phyloP scores from a whole-genome alignment of 1,139 yeast genomes.

The Yueomyces sp. region DNA sequence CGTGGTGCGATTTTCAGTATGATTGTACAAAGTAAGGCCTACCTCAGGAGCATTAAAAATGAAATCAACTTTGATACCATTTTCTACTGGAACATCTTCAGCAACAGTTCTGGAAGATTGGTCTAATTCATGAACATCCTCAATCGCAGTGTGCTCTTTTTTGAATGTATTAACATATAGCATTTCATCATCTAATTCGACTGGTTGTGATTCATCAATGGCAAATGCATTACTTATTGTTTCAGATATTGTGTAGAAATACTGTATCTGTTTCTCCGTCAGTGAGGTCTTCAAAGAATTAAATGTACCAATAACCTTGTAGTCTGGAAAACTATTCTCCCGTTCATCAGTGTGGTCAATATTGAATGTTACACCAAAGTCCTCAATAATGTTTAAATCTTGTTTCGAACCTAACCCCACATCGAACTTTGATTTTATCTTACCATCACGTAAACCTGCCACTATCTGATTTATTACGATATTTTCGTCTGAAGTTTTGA shows the following conservation, averaged over 20 bases:
- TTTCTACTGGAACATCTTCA: constrained; percentile 4
- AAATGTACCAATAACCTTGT: constrained; percentile 45
- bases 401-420: constrained; percentile 37
- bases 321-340: constrained; percentile 34
- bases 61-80: constrained; percentile 33
- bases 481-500: constrained; percentile 24
- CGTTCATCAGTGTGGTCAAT: constrained; percentile 43
- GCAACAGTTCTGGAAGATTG: background rate
- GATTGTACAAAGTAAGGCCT: constrained; percentile 51
- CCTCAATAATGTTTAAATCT: constrained; percentile 51
- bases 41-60: constrained; percentile 49
- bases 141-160: background rate
- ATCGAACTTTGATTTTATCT: constrained; percentile 47
- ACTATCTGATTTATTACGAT: constrained; percentile 37
- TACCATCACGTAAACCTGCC: constrained; percentile 64
- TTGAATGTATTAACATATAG: constrained; percentile 23
- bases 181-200: constrained; percentile 51
- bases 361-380: constrained; percentile 52
- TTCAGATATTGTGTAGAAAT: constrained; percentile 42
- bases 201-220: constrained; percentile 22
- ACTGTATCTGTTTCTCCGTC: constrained; percentile 67
- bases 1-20: constrained; percentile 32
- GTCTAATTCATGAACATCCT: background rate
- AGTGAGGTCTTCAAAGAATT: constrained; percentile 55
- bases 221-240: constrained; percentile 47